These are phyloP conservation scores for Ambrosia trifida DNA, from an alignment of 129 eudicot genomes.

Conservation along the genomic window DNA sequence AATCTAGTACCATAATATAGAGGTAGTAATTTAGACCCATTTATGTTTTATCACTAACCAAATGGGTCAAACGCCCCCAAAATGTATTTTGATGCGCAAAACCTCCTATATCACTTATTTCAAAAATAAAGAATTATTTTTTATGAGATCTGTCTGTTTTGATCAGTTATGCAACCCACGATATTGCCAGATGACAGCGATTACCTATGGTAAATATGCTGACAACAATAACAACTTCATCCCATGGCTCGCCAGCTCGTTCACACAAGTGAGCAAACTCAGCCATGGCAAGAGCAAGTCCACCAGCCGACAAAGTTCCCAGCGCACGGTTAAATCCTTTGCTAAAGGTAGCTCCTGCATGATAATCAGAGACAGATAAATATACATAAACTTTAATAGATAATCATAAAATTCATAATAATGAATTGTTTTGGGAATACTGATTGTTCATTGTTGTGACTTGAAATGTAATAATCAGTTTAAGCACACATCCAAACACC, in stretches of 20 bases:
- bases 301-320: constrained; percentile 72
- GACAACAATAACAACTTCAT: constrained; percentile 44
- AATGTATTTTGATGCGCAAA: constrained; percentile 9
- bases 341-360: constrained; percentile 67
- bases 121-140: background rate
- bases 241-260: constrained; percentile 49
- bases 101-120: background rate
- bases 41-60: background rate
- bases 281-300: constrained; percentile 68
- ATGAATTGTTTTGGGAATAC: background rate
- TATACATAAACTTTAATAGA: background rate
- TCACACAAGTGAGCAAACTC: constrained; percentile 44
- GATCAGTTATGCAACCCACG: background rate
- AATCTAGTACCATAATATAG: background rate
- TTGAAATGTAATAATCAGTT: background rate
- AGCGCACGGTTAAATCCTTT: constrained; percentile 71
- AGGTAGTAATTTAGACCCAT: background rate
- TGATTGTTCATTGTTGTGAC: background rate
- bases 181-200: background rate
- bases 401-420: background rate
- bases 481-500: background rate
- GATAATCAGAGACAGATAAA: background rate
- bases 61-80: background rate
- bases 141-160: background rate
- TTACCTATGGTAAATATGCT: constrained; percentile 68